phyloP scores from a whole-genome alignment of 2,329 filamentous ascomycete genomes.

The Podosphaera xanthii region DNA sequence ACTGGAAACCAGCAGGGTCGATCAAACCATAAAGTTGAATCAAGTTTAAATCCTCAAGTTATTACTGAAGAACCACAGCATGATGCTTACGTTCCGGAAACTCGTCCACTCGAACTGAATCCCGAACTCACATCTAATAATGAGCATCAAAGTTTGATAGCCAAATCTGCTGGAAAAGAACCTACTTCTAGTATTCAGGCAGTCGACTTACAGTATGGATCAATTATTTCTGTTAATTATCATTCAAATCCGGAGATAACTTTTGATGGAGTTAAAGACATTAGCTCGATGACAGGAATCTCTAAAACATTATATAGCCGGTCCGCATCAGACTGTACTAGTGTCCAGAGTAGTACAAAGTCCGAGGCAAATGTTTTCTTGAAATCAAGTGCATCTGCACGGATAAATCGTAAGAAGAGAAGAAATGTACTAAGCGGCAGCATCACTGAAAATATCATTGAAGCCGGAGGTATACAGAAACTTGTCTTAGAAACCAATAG shows the following conservation, averaged over 20 bases:
- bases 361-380: constrained; percentile 14
- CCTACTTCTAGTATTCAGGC: constrained; percentile 44
- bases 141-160: neutral
- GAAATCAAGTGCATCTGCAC: constrained; percentile 14
- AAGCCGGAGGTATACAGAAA: constrained; percentile 52
- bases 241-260: neutral
- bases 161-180: constrained; percentile 26
- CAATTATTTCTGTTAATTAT: constrained; percentile 13
- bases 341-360: constrained; percentile 9
- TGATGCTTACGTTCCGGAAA: neutral
- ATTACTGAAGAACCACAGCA: neutral
- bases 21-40: constrained; percentile 3
- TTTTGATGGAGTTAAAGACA: neutral
- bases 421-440: constrained; percentile 45
- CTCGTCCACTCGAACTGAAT: neutral
- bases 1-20: constrained; percentile 15
- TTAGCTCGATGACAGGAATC: no score
- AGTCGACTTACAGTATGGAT: constrained; percentile 30
- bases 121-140: no score
- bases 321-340: constrained; percentile 6
- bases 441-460: constrained; percentile 58
- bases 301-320: neutral
- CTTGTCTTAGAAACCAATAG: constrained; percentile 45
- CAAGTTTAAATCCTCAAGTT: neutral
- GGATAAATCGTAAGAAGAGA: constrained; percentile 15